A percentile compares a stretch with the other conserved stretches of the same genome.
Evolutionary conservation across 106 monocot genomes (phyloP).

Genomic region (Agapanthus africanus): DNA sequence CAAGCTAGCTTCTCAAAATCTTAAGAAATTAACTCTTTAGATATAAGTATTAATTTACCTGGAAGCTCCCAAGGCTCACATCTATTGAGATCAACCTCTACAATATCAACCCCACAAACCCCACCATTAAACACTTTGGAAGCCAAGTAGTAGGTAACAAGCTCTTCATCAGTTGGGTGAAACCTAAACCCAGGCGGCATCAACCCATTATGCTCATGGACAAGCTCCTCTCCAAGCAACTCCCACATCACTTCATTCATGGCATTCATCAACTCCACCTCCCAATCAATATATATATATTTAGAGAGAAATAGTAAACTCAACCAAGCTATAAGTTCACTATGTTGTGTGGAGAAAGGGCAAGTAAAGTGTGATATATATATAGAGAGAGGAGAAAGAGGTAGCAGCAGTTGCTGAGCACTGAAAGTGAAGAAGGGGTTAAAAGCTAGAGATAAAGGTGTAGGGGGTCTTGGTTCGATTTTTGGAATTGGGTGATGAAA

Average conservation of each 20-base stretch:
- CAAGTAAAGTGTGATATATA: conserved; percentile 1
- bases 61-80: conserved; percentile 98
- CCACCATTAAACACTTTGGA: conserved; percentile 85
- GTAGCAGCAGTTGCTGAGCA: too few species aligned
- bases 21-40: too few species aligned
- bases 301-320: neutral
- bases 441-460: too few species aligned
- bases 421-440: too few species aligned
- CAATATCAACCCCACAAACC: conserved; percentile 57
- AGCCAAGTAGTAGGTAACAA: conserved; percentile 78
- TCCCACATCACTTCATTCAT: conserved; percentile 15
- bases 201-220: conserved; percentile 19
- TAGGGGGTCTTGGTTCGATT: too few species aligned
- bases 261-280: conserved; percentile 16
- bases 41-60: conserved; percentile 24
- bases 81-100: conserved; percentile 84
- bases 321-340: too few species aligned
- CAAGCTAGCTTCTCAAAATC: too few species aligned
- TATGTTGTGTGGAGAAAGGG: neutral
- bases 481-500: neutral
- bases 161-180: conserved; percentile 88
- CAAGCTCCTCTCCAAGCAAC: conserved; percentile 51
- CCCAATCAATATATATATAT: neutral
- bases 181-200: conserved; percentile 84
- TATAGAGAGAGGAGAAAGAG: neutral